Base-by-base conservation (phyloP, 441 rosid genomes). In the Hura crepitans region DNA sequence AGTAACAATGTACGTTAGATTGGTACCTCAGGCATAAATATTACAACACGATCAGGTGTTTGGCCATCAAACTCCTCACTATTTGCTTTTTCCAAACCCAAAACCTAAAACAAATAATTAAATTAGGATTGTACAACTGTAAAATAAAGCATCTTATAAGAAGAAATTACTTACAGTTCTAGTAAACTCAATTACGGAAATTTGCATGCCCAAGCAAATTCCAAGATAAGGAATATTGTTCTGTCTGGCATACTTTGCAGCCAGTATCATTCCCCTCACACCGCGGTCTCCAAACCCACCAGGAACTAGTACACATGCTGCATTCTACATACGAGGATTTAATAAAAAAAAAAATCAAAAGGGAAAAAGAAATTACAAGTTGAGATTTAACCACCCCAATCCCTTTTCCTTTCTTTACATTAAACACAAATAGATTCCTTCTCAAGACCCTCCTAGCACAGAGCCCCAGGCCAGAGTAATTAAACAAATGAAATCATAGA, bases 201-300 rank as follows among this genome's bases (percentile, higher is more conserved):
- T 79, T 78, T 95, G 99, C 99, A 95, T 95, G 66, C 99, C 99
- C 31, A 95, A 80, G 74, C 99, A 95, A 76, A 95, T 92, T 60
- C 99, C 99, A 25, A 95, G 91, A 82, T 80, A 95, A 55, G 99
- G 98, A 76, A 92, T 69, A 76, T 78, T 80, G 72, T 88, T 92
- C 79, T 95, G 96, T 78, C 99, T 83, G 30, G 97, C 98, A 72
- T 89, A 85, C 75, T 86, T 92, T 2, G 98, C 95, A 58, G 99
- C 96, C 54, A 87, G 74, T 56, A 95, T 89, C 87, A 91, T 95
- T 77, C 99, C 99, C 74, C 82, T 77, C 66, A 95, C 93, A 39
- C 99, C 99, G 75, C 99, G 87, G 71, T 88, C 86, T 22, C 99
- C 99, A 80, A 95, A 95, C 50, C 99, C 99, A 77, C 99, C 99